Evolutionary conservation across 768 basidiomycete species (phyloP), one percentile per base, ranked within the genome.

Genomic region (Phaffia tasmanica): DNA sequence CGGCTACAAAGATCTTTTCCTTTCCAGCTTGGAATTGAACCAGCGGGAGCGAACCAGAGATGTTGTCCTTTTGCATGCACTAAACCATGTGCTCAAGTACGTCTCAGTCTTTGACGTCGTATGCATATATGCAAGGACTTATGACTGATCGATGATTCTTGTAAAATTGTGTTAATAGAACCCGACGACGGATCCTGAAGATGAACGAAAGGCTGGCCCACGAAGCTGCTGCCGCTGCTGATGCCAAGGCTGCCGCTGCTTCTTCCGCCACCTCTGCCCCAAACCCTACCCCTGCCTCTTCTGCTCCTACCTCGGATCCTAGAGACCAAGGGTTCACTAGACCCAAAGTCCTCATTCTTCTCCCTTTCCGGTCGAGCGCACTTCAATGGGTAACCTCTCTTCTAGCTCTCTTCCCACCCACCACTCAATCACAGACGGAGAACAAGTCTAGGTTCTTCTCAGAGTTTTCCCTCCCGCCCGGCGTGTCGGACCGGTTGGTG

Each of bases 321-420:
- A 89, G 89, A 77, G 95, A 99, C 74, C 95, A 98, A 81, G 94
- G 94, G 30, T 98, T 97, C 78, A 95, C 93, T 8, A 87, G 95
- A 6, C 94, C 95, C 14, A 92, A 94, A 23, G 80, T 94, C 32
- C 87, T 99, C 56, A 78, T 99, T 70, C 84, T 98, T 65, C 82
- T 93, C 14, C 95, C 95, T 1, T 91, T 97, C 79, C 90, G 95
- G 58, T 89, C 89, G 50, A 85, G 85, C 59, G 93, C 89, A 0
- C 78, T 87, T 7, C 80, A 83, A 64, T 97, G 93, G 89, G 78
- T 92, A 69, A 80, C 81, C n/a, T 84, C 87, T 29, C 79, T 97
- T 62, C 85, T 85, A 2, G 42, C 50, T 32, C 67, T 71, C 57
- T 79, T 84, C 21, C 89, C 72, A 85, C 87, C 19, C 84, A 89